These are phyloP conservation scores for Craterostigma plantagineum DNA, from an alignment of 257 asterid genomes.

Conservation along the genomic window DNA sequence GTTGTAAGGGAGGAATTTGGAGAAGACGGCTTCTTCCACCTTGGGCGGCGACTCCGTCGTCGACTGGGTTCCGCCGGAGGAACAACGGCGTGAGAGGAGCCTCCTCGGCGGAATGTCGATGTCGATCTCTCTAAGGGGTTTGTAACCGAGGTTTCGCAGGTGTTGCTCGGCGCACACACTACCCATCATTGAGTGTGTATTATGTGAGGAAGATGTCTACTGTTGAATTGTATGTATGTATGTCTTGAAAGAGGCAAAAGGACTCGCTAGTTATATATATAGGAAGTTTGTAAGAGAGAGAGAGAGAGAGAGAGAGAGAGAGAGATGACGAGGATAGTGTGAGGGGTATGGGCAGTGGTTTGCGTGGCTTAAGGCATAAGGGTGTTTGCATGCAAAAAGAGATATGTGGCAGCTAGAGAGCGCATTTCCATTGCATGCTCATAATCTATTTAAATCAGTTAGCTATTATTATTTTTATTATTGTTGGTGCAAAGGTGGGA, in stretches of 20 bases:
- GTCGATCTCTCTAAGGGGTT: conserved; percentile 54
- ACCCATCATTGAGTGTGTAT: conserved; percentile 21
- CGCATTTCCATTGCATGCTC: conserved; percentile 39
- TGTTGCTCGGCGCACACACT: conserved; percentile 33
- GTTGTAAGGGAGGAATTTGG: conserved; percentile 61
- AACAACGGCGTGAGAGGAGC: conserved; percentile 40
- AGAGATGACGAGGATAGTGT: conserved; percentile 7
- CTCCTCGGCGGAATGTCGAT: conserved; percentile 76
- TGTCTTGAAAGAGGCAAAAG: too few relatives aligned
- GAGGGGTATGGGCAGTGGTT: conserved; percentile 47
- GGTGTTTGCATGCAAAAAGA: conserved; percentile 46
- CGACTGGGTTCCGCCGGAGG: conserved; percentile 5
- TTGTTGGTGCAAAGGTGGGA: too few relatives aligned
- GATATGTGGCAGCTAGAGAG: conserved; percentile 65
- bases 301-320: too few relatives aligned
- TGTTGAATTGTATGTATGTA: too few relatives aligned
- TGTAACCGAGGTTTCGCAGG: conserved; percentile 28
- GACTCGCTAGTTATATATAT: neutral
- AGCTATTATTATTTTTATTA: too few relatives aligned
- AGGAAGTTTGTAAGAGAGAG: neutral
- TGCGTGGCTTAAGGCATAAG: conserved; percentile 76
- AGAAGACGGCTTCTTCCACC: conserved; percentile 33
- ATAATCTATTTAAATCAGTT: too few relatives aligned
- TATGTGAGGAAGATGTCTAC: too few relatives aligned
- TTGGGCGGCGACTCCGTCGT: conserved; percentile 18